These are phyloP conservation scores for Xerocomellus intermedius DNA, from an alignment of 768 basidiomycete genomes.

Conservation along the genomic window DNA sequence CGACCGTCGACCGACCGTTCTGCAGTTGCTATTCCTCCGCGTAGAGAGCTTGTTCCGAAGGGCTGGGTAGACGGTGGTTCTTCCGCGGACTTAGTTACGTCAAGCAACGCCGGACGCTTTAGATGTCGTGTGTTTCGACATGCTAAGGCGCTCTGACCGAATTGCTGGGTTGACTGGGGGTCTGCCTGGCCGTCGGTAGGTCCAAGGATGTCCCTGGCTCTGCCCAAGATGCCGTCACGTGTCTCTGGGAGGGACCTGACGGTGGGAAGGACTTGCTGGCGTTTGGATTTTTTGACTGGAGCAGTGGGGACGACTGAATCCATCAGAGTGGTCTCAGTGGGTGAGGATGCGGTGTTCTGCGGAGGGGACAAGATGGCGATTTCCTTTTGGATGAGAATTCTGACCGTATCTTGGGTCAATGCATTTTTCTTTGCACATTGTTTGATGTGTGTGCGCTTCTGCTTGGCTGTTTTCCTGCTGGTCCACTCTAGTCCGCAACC, in stretches of 20 bases:
- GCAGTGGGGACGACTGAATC: slow-evolving; percentile 51
- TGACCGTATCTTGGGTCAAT: slow-evolving; percentile 54
- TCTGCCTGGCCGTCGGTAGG: background rate
- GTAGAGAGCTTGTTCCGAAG: slow-evolving; percentile 42
- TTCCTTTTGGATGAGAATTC: slow-evolving; percentile 50
- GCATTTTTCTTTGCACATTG: slow-evolving; percentile 63
- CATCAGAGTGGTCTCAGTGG: slow-evolving; percentile 40
- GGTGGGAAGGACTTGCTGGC: slow-evolving; percentile 37
- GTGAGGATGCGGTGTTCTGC: background rate
- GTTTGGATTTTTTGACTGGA: slow-evolving; percentile 46
- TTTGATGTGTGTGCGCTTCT: slow-evolving; percentile 68
- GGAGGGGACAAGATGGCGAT: slow-evolving; percentile 21
- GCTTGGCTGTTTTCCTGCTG: slow-evolving; percentile 54
- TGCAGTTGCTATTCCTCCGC: background rate
- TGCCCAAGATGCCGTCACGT: slow-evolving; percentile 41
- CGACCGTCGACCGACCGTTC: background rate
- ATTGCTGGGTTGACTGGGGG: slow-evolving; percentile 32
- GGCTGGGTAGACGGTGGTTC: slow-evolving; percentile 36
- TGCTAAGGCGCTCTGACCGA: slow-evolving; percentile 32
- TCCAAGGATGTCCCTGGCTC: slow-evolving; percentile 37
- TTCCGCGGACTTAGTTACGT: background rate
- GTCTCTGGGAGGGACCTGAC: slow-evolving; percentile 48
- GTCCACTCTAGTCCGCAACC: slow-evolving; percentile 71
- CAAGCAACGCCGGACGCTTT: background rate
- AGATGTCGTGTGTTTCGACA: background rate